These are phyloP conservation scores for Adansonia rubrostipa DNA, from an alignment of 441 rosid genomes.

Conservation along the genomic window DNA sequence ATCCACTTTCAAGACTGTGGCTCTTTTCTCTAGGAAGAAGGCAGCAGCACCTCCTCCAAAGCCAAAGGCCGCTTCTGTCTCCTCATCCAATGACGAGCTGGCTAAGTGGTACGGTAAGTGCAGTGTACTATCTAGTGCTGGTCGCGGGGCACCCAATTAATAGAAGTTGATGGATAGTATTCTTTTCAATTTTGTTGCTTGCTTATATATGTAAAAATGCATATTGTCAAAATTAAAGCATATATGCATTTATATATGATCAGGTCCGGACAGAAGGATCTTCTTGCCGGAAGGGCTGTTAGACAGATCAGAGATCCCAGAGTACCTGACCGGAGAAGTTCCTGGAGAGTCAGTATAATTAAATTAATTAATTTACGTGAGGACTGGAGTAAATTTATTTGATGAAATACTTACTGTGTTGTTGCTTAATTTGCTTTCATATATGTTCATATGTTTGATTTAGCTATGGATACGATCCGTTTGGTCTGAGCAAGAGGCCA, in stretches of 20 bases:
- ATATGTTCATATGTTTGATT: constrained; percentile 24
- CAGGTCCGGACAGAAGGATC: constrained; percentile 96
- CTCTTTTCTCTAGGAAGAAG: constrained; percentile 85
- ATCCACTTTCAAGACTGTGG: constrained; percentile 66
- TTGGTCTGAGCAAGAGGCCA: constrained; percentile 94
- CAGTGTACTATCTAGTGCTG: not conserved
- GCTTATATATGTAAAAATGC: not conserved
- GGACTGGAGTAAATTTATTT: not conserved
- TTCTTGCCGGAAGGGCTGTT: constrained; percentile 94
- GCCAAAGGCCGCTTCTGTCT: constrained; percentile 51
- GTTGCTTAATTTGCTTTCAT: not conserved
- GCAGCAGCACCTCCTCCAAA: constrained; percentile 70
- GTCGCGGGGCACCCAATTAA: too few species aligned
- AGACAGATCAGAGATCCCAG: constrained; percentile 96
- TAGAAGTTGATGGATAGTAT: too few species aligned
- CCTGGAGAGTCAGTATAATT: constrained; percentile 85
- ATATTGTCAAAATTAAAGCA: not conserved
- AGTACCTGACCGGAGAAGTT: constrained; percentile 94
- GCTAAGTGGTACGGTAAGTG: constrained; percentile 97
- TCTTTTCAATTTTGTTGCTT: not conserved
- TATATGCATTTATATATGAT: not conserved
- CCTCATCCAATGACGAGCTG: constrained; percentile 69
- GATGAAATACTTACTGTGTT: not conserved
- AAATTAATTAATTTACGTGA: not conserved
- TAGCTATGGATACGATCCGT: constrained; percentile 97